A percentile compares a stretch with the other conserved stretches of the same genome.
Conservation (phyloP, 768 basidiomycete genomes). For the Pleurotus cornucopiae region DNA sequence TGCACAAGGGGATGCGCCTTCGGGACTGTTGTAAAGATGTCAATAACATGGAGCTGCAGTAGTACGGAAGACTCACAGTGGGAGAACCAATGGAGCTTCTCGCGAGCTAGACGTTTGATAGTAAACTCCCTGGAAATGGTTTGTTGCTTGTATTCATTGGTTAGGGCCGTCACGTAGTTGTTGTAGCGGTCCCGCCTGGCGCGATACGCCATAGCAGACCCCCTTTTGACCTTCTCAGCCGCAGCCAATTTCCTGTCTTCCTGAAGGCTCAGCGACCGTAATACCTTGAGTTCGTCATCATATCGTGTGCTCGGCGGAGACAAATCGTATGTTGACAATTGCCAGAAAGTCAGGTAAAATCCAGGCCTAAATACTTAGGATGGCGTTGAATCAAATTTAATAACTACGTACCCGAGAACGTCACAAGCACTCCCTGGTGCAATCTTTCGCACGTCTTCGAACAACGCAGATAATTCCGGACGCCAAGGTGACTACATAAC, state of each 20-base stretch:
- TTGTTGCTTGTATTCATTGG: slow-evolving; percentile 75
- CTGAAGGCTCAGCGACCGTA: slow-evolving; percentile 60
- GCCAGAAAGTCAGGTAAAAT: slow-evolving; percentile 98
- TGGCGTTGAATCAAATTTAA: slow-evolving; percentile 2
- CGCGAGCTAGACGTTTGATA: slow-evolving; percentile 68
- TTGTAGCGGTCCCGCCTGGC: slow-evolving; percentile 64
- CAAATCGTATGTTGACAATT: slow-evolving; percentile 88
- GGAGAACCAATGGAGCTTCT: slow-evolving; percentile 82
- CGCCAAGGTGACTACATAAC: slow-evolving; percentile 69
- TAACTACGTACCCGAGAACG: slow-evolving; percentile 61
- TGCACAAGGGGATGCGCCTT: slow-evolving; percentile 49
- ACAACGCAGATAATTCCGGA: slow-evolving; percentile 64
- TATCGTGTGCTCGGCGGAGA: slow-evolving; percentile 74
- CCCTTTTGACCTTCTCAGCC: slow-evolving; percentile 55
- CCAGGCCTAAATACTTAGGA: slow-evolving; percentile 54
- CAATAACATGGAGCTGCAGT: background rate
- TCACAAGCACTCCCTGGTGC: slow-evolving; percentile 62
- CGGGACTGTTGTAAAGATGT: slow-evolving; percentile 26
- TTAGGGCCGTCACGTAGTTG: slow-evolving; percentile 50
- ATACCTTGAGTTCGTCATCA: slow-evolving; percentile 64
- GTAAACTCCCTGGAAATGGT: slow-evolving; percentile 68
- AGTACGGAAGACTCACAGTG: slow-evolving; percentile 37
- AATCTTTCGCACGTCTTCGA: slow-evolving; percentile 71
- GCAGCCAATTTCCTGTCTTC: slow-evolving; percentile 60
- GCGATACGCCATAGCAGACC: slow-evolving; percentile 54